Base-by-base conservation (phyloP, 345 rosid genomes). In the Rhodomyrtus tomentosa region DNA sequence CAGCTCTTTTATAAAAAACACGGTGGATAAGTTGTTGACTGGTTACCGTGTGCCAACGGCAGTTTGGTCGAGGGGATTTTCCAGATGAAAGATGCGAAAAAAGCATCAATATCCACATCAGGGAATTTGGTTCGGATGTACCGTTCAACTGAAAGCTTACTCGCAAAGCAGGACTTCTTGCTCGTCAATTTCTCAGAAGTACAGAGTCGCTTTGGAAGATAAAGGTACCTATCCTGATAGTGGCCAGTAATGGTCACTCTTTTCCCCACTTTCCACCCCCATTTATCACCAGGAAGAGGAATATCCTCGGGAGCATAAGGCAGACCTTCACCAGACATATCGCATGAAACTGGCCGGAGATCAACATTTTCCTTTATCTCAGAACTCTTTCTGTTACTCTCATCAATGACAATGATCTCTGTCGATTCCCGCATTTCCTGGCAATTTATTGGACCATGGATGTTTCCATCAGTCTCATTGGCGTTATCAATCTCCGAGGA, bases 251-350 rank as follows among this genome's bases (percentile, higher is more conserved):
- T 29, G 80, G 49, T 84, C 72, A 88, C 90, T 90, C 98, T 91
- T 87, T 38, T 94, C 84, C 99, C 99, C 81, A 94, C 99, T 82
- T 86, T 92, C 99, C 99, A 96, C 55, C 84, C 76, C 98, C 99
- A 96, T 50, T 83, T 90, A 87, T 96, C 98, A 13, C 98, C 98
- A 3, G 95, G 90, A 82, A 91, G 92, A 2, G 98, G 98, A 86
- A 91, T 93, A 89, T 96, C 84, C 1, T 85, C 87, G 50, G 98
- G 98, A 24, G 99, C 98, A 91, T 89, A 96, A 6, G 99, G 98
- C 83, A 92, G 89, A 74, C 98, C 99, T 85, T 93, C 91, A 49
- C 99, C 99, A 8, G n/a, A 45, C 80, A 88, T 85, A 24, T 76
- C 86, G 7, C 90, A 91, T 0, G 89, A 89, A 84, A 94, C 93